A percentile compares a stretch with the other conserved stretches of the same genome.
phyloP scores from a whole-genome alignment of 768 basidiomycete species.

The Hebeloma cylindrosporum region DNA sequence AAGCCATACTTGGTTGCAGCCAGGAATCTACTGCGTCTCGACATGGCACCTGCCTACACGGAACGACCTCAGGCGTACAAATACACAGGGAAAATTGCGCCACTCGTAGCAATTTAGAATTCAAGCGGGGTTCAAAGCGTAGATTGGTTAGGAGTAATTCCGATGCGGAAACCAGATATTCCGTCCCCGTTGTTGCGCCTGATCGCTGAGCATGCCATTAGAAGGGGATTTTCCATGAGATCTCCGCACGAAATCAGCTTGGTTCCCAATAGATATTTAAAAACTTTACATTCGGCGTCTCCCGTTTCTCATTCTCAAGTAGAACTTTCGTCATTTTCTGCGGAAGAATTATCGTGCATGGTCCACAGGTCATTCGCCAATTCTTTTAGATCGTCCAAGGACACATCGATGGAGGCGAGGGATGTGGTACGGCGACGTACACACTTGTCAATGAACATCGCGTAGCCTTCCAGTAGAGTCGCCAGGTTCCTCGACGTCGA shows the following conservation, averaged over 20 bases:
- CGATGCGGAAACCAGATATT: no score
- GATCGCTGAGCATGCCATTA: no score
- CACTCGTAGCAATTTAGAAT: no score
- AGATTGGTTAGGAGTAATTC: no score
- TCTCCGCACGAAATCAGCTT: neutral
- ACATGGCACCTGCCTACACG: no score
- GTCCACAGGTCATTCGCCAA: conserved; percentile 60
- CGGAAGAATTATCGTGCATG: conserved; percentile 46
- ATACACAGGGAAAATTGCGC: no score
- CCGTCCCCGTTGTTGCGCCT: no score
- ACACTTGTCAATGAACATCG: conserved; percentile 46
- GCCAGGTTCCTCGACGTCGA: conserved; percentile 41
- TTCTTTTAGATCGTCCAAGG: conserved; percentile 57
- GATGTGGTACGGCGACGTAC: conserved; percentile 38
- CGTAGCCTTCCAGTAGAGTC: conserved; percentile 49
- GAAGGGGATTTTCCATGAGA: no score
- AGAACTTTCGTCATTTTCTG: neutral
- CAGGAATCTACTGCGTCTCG: no score
- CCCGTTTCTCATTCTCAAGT: neutral
- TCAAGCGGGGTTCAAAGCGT: no score
- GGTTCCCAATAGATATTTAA: neutral
- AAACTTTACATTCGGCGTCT: neutral
- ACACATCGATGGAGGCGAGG: conserved; percentile 38
- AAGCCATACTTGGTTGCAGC: no score
- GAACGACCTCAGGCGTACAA: no score